Evolutionary conservation across 768 basidiomycete genomes (phyloP), one percentile per base, ranked within the genome.

Genomic region (Lentinula raphanica): DNA sequence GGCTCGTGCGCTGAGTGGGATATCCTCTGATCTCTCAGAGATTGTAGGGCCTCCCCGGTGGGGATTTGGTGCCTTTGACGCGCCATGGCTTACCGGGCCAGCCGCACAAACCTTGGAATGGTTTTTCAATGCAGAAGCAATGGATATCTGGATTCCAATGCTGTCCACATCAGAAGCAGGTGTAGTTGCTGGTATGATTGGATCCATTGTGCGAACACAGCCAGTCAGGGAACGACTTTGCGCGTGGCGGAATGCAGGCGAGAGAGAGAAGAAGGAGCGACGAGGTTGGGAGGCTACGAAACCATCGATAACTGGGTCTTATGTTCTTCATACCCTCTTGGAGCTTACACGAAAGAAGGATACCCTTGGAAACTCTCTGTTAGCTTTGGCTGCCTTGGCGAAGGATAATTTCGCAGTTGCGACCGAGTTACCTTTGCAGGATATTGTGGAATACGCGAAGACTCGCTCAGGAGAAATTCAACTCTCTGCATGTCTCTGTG

Each of bases 401-500:
- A 83, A 82, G 62, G 89, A 91, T 55, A 89, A 85, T 54, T 64
- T 75, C 0, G 60, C 70, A 4, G 73, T 90, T 0, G 83, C 88
- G 3, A 66, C 49, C 51, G 72, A 48, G 71, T 79, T 2, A 66
- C 76, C 6, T 68, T 88, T 3, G 67, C 75, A 3, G 67, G 32
- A 72, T 4, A 74, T 83, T 6, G 67, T 88, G 3, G 68, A 73
- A 3, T 71, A 87, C 28, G 77, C 80, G 8, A 89, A 85, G 65
- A 82, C 84, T 13, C 78, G 87, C 1, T 71, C 74, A 3, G 68
- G 76, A 1, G 84, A 87, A 19, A 79, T 87, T 9, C 88, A 90
- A 60, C 69, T 92, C 1, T 84, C 87, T 1, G 87, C 88, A 0
- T 84, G 84, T 63, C 65, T 88, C 15, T 90, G 88, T 88, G 80